Base-by-base conservation (phyloP, 176 grass and related monocot species). In the Zea luxurians region DNA sequence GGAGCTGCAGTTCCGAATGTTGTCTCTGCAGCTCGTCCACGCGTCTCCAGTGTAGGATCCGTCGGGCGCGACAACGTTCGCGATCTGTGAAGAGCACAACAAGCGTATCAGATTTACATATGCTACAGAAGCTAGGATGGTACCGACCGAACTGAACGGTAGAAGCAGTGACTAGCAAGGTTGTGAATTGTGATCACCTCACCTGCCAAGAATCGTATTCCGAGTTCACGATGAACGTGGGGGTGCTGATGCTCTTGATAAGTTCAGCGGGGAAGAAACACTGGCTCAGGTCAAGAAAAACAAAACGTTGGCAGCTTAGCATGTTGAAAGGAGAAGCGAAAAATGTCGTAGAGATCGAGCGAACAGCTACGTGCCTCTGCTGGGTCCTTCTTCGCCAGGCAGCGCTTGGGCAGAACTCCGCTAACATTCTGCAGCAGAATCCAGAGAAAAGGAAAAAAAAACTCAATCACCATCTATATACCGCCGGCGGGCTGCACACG, bases 201-300 rank as follows among this genome's bases (percentile, higher is more conserved):
- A 94, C 92, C 92, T 91, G 86, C 86, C 74, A 89, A 57, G 83
- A 43, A 54, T 89, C 92, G 54, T 87, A 94, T 40, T 64, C 89
- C 8, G 92, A 81, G 69, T 90, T 97, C 18, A 93, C 60, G 77
- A 97, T 86, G 70, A 97, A 86, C 13, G 78, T 64, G 1, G 88
- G 90, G 21, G 73, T 84, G 41, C 10, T 59, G 58, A 96, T 88
- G 76, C 71, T 85, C 71, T 92, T 89, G 41, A 74, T 66, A 74
- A 96, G 66, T 67, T 86, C 83, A 61, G 76, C 83, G 7, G 92
- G 68, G 60, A 89, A 92, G 78, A 94, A 85, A 79, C 87, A 92
- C 87, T 90, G 27, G 27, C 27, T 0, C 27, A 27, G 27, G 27
- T 27, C 27, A 27, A 27, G 27, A 27, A 27, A 27, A 27, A 27